These are phyloP conservation scores for Raphanus raphanistrum DNA, from an alignment of 345 rosid genomes.

Conservation along the genomic window DNA sequence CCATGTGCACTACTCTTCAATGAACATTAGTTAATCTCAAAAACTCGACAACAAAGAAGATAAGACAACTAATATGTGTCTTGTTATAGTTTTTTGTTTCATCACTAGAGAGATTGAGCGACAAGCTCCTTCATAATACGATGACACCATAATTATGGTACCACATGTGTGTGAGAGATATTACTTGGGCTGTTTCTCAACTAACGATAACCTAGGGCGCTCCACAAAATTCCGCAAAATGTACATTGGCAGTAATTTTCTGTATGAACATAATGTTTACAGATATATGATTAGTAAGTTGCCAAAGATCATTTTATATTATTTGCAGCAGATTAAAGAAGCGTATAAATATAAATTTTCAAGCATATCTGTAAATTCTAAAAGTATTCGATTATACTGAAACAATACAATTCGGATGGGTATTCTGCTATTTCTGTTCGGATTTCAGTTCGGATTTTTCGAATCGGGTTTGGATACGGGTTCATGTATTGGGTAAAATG, in stretches of 20 bases:
- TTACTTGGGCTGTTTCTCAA: not conserved
- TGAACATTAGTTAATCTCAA: not conserved
- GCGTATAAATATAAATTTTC: not conserved
- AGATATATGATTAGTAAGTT: not conserved
- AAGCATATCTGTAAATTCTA: not conserved
- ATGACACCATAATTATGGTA: not conserved
- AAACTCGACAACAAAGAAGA: not conserved
- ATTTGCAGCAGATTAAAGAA: not conserved
- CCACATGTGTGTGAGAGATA: slow-evolving; percentile 1
- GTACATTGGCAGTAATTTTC: not conserved
- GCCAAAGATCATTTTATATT: not conserved
- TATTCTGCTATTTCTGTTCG: too few species aligned
- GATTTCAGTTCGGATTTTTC: too few species aligned
- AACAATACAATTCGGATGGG: not conserved
- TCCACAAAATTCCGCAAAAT: not conserved
- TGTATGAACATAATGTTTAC: not conserved
- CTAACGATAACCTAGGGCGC: not conserved
- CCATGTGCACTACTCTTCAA: slow-evolving; percentile 2
- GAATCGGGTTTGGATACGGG: too few species aligned
- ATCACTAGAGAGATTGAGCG: not conserved
- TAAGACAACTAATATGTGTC: not conserved
- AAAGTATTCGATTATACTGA: not conserved
- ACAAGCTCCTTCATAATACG: not conserved
- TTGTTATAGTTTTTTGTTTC: not conserved
- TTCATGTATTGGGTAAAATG: too few species aligned